Evolutionary conservation across 202 grass and related monocot genomes (phyloP), one percentile per base, ranked within the genome.

Genomic region (Musa balbisiana): DNA sequence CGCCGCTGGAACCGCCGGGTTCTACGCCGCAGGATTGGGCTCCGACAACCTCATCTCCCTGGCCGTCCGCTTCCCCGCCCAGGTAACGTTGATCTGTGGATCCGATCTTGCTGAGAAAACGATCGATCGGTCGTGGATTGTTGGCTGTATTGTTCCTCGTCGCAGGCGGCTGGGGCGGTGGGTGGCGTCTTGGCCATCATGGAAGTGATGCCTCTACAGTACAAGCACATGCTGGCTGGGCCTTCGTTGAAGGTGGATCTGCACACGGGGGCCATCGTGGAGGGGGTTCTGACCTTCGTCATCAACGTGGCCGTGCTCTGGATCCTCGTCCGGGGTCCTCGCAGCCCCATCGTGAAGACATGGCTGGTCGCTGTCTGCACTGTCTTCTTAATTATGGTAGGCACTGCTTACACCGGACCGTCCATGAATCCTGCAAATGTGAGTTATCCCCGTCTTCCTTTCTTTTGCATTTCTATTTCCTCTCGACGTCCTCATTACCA

Each of bases 341-440:
- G 84, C 25, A 97, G 85, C 73, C 12, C 84, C 51, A 53, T 97
- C 67, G 1, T 93, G 33, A 93, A 97, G 81, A 87, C 89, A 8
- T 75, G 55, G 27, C 82, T 97, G 82, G 78, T 97, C 62, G 77
- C 90, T 62, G 19, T 87, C 72, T 83, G 79, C 66, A 97, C 90
- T 1, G 78, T 97, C 14, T 29, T 52, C 22, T 60, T 97, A 29
- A 83, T 97, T 70, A 55, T 91, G 49, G 14, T 83, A 12, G 94
- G 94, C 11, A 84, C 82, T 15, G 84, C 83, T 29, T 97, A 97
- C 67, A 97, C 93, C 0, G 93, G 93, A 8, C 93, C 93, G 13
- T 84, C 93, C 50, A 97, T 97, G 90, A 97, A 97, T 83, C 93
- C 93, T 66, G 93, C 88, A 27, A 93, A 97, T 84, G 93, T 93